Evolutionary conservation across 163 green algal species (phyloP).

Genomic region (Volvox carteri): DNA sequence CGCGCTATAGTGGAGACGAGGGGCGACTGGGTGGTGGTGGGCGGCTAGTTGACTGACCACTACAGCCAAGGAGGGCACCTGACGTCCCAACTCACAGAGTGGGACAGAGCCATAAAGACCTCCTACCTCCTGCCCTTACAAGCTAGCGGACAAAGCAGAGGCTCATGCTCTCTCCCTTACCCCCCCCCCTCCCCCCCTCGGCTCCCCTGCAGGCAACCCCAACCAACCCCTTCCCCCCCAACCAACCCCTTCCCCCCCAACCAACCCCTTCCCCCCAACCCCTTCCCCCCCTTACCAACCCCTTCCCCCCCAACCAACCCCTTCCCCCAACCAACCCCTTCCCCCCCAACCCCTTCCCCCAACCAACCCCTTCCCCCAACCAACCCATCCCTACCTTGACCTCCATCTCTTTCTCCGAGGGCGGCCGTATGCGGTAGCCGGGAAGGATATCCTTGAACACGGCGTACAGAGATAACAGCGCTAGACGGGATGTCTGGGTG

Average conservation of each 20-base stretch:
- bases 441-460: slow-evolving; percentile 96
- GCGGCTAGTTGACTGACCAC: too few relatives aligned
- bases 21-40: too few relatives aligned
- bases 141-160: too few relatives aligned
- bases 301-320: background rate
- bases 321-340: background rate
- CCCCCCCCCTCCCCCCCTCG: background rate
- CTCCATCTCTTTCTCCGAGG: slow-evolving; percentile 84
- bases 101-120: too few relatives aligned
- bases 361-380: background rate
- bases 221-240: background rate
- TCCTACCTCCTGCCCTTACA: too few relatives aligned
- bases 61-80: too few relatives aligned
- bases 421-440: slow-evolving; percentile 91
- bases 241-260: background rate
- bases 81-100: too few relatives aligned
- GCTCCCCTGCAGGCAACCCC: background rate
- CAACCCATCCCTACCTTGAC: slow-evolving; percentile 51
- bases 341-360: background rate
- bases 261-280: background rate
- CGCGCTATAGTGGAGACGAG: too few relatives aligned
- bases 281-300: background rate
- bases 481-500: slow-evolving; percentile 80
- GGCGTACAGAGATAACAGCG: slow-evolving; percentile 87
- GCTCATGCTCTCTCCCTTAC: too few relatives aligned